Evolutionary conservation across 371 early-diverging fungal genomes (phyloP).

Genomic region (Basidiobolus meristosporus): DNA sequence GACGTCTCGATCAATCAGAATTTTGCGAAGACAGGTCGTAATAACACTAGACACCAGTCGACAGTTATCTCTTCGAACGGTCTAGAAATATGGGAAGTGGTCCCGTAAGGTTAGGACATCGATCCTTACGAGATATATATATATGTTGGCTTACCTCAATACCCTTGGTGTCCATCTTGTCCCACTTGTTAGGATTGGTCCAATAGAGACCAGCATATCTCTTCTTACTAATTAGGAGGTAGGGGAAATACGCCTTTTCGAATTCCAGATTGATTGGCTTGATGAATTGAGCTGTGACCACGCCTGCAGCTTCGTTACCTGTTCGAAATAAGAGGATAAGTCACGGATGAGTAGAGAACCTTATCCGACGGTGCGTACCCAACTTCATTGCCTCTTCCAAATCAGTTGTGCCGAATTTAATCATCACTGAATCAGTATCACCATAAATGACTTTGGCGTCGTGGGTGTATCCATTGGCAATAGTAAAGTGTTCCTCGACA

Average conservation of each 20-base stretch:
- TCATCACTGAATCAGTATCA: slow-evolving; percentile 99
- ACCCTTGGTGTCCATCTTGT: slow-evolving; percentile 97
- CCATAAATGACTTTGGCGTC: slow-evolving; percentile 97
- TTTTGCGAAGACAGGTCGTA: slow-evolving; percentile 80
- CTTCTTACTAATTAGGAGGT: slow-evolving; percentile 98
- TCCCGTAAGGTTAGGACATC: background rate
- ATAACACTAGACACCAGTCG: slow-evolving; percentile 87
- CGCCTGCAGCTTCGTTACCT: slow-evolving; percentile 65
- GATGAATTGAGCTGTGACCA: slow-evolving; percentile 76
- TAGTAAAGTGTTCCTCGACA: slow-evolving; percentile 73
- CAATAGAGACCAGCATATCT: slow-evolving; percentile 99
- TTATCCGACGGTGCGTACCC: slow-evolving; percentile 21
- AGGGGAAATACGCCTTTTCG: slow-evolving; percentile 98
- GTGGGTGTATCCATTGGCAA: slow-evolving; percentile 71
- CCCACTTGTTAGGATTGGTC: slow-evolving; percentile 79
- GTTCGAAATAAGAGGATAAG: background rate
- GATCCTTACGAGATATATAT: background rate
- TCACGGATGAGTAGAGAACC: background rate
- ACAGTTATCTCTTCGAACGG: slow-evolving; percentile 98
- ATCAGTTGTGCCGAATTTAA: slow-evolving; percentile 77
- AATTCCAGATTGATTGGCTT: slow-evolving; percentile 98
- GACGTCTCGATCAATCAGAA: slow-evolving; percentile 86
- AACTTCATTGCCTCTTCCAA: slow-evolving; percentile 79
- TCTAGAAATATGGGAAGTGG: slow-evolving; percentile 21
- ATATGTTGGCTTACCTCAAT: slow-evolving; percentile 56